Percentiles rank a stretch among this genome's conserved stretches.
phyloP scores from a whole-genome alignment of 441 rosid genomes.

The Adansonia grandidieri region DNA sequence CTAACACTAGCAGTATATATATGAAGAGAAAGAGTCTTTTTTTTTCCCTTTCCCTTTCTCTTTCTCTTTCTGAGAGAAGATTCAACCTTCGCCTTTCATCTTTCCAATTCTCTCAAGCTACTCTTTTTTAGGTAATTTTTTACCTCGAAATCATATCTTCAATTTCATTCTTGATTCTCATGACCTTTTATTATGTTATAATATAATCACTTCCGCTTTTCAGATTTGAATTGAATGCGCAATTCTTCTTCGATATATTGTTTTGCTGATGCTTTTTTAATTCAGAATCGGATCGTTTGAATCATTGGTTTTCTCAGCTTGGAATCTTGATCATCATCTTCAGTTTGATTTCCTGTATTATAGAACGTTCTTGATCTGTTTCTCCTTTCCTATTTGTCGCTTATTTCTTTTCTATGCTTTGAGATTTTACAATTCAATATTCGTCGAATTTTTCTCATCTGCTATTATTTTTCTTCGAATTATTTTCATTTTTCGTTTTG shows the following conservation, averaged over 20 bases:
- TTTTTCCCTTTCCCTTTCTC: neutral
- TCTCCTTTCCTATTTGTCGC: neutral
- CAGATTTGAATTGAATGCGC: neutral
- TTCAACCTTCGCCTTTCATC: neutral
- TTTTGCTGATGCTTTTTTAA: neutral
- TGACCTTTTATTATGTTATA: neutral
- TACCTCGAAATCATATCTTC: neutral
- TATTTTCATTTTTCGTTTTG: neutral
- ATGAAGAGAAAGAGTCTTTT: neutral
- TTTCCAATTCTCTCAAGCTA: neutral
- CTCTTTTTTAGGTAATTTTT: conserved; percentile 3
- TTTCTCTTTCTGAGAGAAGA: neutral
- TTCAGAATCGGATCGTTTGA: neutral
- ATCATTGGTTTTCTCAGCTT: neutral
- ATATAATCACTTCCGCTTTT: neutral
- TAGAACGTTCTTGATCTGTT: neutral
- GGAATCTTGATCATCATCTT: conserved; percentile 4
- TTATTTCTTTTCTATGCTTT: neutral
- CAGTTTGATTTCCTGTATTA: neutral
- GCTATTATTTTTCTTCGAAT: neutral
- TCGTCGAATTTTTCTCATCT: neutral
- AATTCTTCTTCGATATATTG: neutral
- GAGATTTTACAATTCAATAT: neutral
- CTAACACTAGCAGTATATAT: neutral
- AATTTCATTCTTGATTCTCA: neutral